These are phyloP conservation scores for Ustilago hordei DNA, from an alignment of 1,284 basidiomycete species.

Conservation along the genomic window DNA sequence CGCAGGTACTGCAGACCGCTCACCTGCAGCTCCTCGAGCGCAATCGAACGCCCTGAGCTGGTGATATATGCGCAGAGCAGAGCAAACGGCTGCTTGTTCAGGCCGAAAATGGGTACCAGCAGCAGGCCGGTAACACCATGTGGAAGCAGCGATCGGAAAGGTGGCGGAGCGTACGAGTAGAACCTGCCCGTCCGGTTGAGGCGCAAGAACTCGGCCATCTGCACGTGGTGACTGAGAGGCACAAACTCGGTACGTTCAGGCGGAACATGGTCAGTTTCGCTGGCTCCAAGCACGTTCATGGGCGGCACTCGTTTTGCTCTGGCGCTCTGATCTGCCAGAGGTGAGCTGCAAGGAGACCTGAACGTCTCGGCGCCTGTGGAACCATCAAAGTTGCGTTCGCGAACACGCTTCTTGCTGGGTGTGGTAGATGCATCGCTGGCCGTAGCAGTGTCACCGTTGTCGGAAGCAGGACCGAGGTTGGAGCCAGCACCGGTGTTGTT, in stretches of 20 bases:
- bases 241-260: slow-evolving; percentile 53
- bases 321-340: slow-evolving; percentile 27
- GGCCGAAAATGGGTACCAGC: slow-evolving; percentile 85
- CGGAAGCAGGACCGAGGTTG: slow-evolving; percentile 9
- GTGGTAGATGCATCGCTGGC: slow-evolving; percentile 5
- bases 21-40: slow-evolving; percentile 77
- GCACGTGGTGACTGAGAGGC: slow-evolving; percentile 58
- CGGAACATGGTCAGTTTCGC: slow-evolving; percentile 45
- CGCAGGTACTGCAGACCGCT: slow-evolving; percentile 92
- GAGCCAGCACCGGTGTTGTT: slow-evolving; percentile 2
- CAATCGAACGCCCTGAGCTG: slow-evolving; percentile 82
- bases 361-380: slow-evolving; percentile 49
- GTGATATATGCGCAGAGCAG: slow-evolving; percentile 86
- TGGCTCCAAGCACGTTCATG: slow-evolving; percentile 62
- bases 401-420: slow-evolving; percentile 14
- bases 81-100: slow-evolving; percentile 91
- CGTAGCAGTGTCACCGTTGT: slow-evolving; percentile 1
- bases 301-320: slow-evolving; percentile 57
- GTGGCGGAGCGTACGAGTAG: slow-evolving; percentile 56
- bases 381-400: slow-evolving; percentile 49
- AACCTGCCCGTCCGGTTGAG: slow-evolving; percentile 56
- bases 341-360: slow-evolving; percentile 27
- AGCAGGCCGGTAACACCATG: slow-evolving; percentile 51
- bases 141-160: slow-evolving; percentile 63
- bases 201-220: slow-evolving; percentile 64